These are phyloP conservation scores for Begonia masoniana DNA, from an alignment of 306 rosid species.

Conservation along the genomic window DNA sequence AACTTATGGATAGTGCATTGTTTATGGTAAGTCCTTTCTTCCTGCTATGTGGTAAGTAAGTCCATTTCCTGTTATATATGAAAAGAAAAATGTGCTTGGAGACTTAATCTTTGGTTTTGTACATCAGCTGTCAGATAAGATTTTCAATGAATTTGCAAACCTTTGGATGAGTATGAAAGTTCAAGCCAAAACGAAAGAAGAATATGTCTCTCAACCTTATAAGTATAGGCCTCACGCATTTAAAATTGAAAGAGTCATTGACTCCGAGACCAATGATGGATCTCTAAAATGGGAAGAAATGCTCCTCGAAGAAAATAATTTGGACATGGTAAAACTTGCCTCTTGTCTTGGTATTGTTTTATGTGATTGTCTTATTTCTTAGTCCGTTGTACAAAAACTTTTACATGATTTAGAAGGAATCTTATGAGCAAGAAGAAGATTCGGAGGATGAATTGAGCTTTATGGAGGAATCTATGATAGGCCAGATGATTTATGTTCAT, in stretches of 20 bases:
- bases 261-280: slow-evolving; percentile 32
- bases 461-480: slow-evolving; percentile 49
- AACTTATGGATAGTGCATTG: slow-evolving; percentile 46
- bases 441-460: slow-evolving; percentile 54
- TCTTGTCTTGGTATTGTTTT: not conserved
- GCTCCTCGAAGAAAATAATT: slow-evolving; percentile 11
- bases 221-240: slow-evolving; percentile 67
- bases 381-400: not conserved
- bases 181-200: slow-evolving; percentile 38
- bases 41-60: not conserved
- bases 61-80: not conserved
- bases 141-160: slow-evolving; percentile 45
- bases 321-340: slow-evolving; percentile 8
- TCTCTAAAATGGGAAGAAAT: slow-evolving; percentile 58
- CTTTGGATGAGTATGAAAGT: slow-evolving; percentile 57
- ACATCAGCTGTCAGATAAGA: slow-evolving; percentile 51
- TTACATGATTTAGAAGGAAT: slow-evolving; percentile 35
- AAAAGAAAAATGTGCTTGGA: too few relatives aligned
- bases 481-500: slow-evolving; percentile 43
- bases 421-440: slow-evolving; percentile 27
- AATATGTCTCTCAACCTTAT: slow-evolving; percentile 44
- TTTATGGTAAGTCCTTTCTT: slow-evolving; percentile 37
- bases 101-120: too few relatives aligned
- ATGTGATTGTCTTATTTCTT: not conserved
- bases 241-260: slow-evolving; percentile 56